phyloP scores from a whole-genome alignment of 768 basidiomycete genomes.

The Hygrophoropsis aurantiaca region DNA sequence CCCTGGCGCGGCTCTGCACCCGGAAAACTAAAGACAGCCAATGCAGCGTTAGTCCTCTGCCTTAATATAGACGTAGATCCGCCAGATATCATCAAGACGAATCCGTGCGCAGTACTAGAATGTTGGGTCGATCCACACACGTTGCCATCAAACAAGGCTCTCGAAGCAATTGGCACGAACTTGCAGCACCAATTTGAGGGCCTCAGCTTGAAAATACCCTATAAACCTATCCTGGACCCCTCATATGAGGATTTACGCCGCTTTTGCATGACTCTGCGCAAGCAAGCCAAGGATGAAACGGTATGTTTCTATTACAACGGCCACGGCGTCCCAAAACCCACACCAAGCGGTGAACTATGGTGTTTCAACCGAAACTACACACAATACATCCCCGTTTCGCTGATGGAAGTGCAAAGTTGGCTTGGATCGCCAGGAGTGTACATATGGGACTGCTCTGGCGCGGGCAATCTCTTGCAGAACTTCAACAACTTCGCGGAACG shows the following conservation, averaged over 20 bases:
- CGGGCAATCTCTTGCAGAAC: slow-evolving; percentile 88
- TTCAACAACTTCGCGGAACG: slow-evolving; percentile 80
- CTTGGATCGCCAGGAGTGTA: slow-evolving; percentile 94
- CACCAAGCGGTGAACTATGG: slow-evolving; percentile 95
- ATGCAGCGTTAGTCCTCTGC: slow-evolving; percentile 87
- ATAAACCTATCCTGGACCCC: slow-evolving; percentile 94
- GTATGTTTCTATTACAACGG: slow-evolving; percentile 98
- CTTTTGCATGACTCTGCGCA: slow-evolving; percentile 80
- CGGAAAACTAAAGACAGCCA: slow-evolving; percentile 87
- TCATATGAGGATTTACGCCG: slow-evolving; percentile 91
- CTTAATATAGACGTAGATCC: slow-evolving; percentile 98
- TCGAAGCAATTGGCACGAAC: slow-evolving; percentile 91
- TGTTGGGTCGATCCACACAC: slow-evolving; percentile 98
- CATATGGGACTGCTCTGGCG: slow-evolving; percentile 99
- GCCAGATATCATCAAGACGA: slow-evolving; percentile 96
- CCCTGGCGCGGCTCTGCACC: slow-evolving; percentile 82
- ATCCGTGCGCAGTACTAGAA: slow-evolving; percentile 91
- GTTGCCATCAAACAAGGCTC: slow-evolving; percentile 88
- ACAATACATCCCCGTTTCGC: slow-evolving; percentile 95
- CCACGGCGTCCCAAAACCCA: slow-evolving; percentile 97
- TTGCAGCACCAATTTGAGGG: slow-evolving; percentile 95
- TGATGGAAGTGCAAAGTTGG: slow-evolving; percentile 93
- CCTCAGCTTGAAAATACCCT: slow-evolving; percentile 89
- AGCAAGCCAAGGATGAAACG: slow-evolving; percentile 90
- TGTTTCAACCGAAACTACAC: slow-evolving; percentile 97